phyloP scores from a whole-genome alignment of 2,329 filamentous ascomycete species.

The Xylaria multiplex region DNA sequence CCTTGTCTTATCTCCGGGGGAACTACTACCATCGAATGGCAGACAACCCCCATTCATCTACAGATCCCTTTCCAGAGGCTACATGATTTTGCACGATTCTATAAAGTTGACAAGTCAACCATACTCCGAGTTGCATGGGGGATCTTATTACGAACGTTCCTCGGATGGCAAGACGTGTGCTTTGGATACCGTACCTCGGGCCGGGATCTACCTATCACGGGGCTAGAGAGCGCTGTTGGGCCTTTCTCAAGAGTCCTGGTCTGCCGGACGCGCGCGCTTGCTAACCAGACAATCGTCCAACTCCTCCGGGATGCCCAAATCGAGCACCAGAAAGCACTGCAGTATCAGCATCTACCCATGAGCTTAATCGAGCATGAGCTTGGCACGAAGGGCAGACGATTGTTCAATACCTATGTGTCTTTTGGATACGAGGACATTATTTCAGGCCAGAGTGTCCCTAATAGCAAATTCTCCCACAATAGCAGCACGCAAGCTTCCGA shows the following conservation, averaged over 20 bases:
- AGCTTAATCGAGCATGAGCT: slow-evolving; percentile 60
- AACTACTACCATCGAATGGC: slow-evolving; percentile 43
- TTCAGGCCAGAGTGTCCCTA: slow-evolving; percentile 40
- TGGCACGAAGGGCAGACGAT: slow-evolving; percentile 52
- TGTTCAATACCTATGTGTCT: slow-evolving; percentile 64
- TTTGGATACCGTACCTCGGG: slow-evolving; percentile 64
- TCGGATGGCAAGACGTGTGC: slow-evolving; percentile 61
- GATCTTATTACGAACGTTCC: slow-evolving; percentile 64
- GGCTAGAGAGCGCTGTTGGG: slow-evolving; percentile 56
- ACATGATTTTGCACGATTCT: slow-evolving; percentile 56
- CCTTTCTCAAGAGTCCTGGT: slow-evolving; percentile 53
- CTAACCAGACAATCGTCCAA: slow-evolving; percentile 40
- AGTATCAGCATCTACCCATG: slow-evolving; percentile 59
- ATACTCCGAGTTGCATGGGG: slow-evolving; percentile 70
- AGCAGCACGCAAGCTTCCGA: slow-evolving; percentile 57
- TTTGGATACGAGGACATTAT: slow-evolving; percentile 55
- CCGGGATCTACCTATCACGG: slow-evolving; percentile 55
- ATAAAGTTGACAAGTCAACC: slow-evolving; percentile 58
- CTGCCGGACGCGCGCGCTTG: slow-evolving; percentile 40
- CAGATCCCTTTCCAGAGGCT: slow-evolving; percentile 54
- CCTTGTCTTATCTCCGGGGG: slow-evolving; percentile 51
- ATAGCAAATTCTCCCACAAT: slow-evolving; percentile 52
- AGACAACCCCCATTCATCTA: slow-evolving; percentile 54
- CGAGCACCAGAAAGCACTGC: slow-evolving; percentile 44
- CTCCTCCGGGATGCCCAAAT: slow-evolving; percentile 44